Conservation (phyloP, 345 rosid genomes). For the Syzygium aqueum region DNA sequence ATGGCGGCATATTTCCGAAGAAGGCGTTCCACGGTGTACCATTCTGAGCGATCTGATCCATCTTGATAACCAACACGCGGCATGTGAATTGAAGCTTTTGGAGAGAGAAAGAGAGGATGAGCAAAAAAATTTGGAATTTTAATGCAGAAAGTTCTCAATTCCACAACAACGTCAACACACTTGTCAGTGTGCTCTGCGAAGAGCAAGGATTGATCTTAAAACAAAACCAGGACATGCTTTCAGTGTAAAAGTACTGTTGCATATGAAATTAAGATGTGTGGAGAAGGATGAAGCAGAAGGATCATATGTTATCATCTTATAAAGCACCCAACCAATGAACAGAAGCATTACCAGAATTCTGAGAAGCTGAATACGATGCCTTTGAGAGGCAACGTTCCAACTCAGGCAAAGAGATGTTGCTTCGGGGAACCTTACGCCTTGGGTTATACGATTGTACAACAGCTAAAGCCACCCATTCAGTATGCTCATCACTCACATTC, state of each 20-base stretch:
- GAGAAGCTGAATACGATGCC: constrained; percentile 57
- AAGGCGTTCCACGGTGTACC: constrained; percentile 86
- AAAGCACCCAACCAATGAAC: background rate
- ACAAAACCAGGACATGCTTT: background rate
- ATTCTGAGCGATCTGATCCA: constrained; percentile 63
- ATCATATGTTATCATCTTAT: background rate
- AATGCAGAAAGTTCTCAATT: background rate
- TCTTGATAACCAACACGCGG: constrained; percentile 79
- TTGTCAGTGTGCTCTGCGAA: background rate
- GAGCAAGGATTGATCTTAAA: background rate
- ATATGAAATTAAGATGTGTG: background rate
- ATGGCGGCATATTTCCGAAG: constrained; percentile 71
- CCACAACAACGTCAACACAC: background rate
- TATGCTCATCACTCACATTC: constrained; percentile 9
- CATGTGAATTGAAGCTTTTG: constrained; percentile 76
- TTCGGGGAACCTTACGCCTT: constrained; percentile 62
- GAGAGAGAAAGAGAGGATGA: background rate
- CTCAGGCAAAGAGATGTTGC: constrained; percentile 57
- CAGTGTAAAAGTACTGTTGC: background rate
- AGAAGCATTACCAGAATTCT: constrained; percentile 43
- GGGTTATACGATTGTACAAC: constrained; percentile 71
- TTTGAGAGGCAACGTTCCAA: constrained; percentile 70
- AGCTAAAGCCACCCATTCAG: constrained; percentile 69
- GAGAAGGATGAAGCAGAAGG: background rate
- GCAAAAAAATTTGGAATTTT: background rate